Conservation (phyloP, 2,329 filamentous ascomycete genomes). For the Pseudogymnoascus sp. region DNA sequence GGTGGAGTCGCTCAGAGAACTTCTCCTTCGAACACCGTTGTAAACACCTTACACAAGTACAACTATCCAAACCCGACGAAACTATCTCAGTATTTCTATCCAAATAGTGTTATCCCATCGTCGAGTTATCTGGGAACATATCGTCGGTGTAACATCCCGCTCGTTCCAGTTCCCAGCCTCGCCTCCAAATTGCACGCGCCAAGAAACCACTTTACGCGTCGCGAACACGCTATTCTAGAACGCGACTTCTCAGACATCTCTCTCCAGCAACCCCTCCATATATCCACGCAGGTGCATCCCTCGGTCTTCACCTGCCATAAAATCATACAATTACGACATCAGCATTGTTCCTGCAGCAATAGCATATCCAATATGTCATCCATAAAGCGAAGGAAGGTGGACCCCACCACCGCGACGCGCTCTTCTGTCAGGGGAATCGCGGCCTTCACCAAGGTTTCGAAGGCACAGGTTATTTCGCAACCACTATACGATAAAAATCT, state of each 20-base stretch:
- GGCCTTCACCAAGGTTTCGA: conserved; percentile 36
- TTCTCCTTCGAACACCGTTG: not conserved
- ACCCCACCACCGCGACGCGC: conserved; percentile 13
- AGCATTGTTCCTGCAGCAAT: conserved; percentile 17
- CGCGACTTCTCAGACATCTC: conserved; percentile 1
- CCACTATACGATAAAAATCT: conserved; percentile 27
- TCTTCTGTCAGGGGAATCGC: conserved; percentile 31
- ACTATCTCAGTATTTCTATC: not conserved
- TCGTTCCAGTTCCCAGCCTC: not conserved
- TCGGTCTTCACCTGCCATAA: conserved; percentile 13
- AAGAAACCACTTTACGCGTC: conserved; percentile 9
- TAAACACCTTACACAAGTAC: not conserved
- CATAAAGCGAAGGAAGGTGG: conserved; percentile 24
- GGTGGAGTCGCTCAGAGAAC: not conserved
- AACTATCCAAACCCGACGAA: not conserved
- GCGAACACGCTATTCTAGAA: not conserved
- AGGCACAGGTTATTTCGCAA: conserved; percentile 28
- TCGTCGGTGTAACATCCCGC: not conserved
- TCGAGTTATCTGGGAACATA: not conserved
- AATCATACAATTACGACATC: conserved; percentile 15
- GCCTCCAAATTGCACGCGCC: not conserved
- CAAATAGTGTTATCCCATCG: conserved; percentile 1
- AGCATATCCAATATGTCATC: conserved; percentile 21
- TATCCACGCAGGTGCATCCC: not conserved
- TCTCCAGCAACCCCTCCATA: not conserved